A percentile compares a stretch with the other conserved stretches of the same genome.
Evolutionary conservation across 2,329 filamentous ascomycete genomes (phyloP).

Genomic region (Paradendryphiella salina): DNA sequence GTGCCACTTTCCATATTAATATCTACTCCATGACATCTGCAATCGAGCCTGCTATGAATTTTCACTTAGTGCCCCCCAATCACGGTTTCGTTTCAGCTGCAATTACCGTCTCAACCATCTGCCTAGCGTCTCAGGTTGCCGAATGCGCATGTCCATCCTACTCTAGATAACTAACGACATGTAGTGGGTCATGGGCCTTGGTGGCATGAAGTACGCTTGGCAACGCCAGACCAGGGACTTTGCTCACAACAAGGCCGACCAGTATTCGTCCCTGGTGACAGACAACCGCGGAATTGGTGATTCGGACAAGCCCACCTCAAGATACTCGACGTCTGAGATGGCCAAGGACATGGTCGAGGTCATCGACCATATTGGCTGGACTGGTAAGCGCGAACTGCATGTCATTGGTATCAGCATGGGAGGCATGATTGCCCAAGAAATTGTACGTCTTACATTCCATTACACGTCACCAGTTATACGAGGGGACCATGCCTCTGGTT

Average conservation of each 20-base stretch:
- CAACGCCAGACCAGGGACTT: constrained; percentile 84
- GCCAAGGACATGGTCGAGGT: constrained; percentile 76
- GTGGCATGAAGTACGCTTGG: constrained; percentile 69
- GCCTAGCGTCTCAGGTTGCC: constrained; percentile 35
- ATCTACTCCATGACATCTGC: constrained; percentile 19
- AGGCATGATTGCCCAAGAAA: constrained; percentile 89
- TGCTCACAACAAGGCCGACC: constrained; percentile 67
- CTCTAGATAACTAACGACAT: constrained; percentile 18
- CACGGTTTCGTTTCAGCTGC: constrained; percentile 45
- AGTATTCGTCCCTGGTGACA: constrained; percentile 74
- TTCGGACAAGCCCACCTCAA: constrained; percentile 72
- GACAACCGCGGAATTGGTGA: constrained; percentile 86
- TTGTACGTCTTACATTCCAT: constrained; percentile 52
- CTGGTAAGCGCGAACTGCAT: constrained; percentile 61
- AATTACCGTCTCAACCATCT: constrained; percentile 41
- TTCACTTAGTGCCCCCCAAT: constrained; percentile 12
- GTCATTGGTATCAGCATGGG: constrained; percentile 81
- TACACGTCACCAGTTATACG: constrained; percentile 1
- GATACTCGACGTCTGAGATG: constrained; percentile 86
- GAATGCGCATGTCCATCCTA: constrained; percentile 6
- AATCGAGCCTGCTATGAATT: constrained; percentile 15
- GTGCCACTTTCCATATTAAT: constrained; percentile 19
- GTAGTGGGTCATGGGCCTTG: constrained; percentile 81
- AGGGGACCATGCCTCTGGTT: constrained; percentile 10
- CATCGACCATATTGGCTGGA: constrained; percentile 71